Evolutionary conservation across 1,139 yeast genomes (phyloP).

Genomic region (Kazachstania sp.): DNA sequence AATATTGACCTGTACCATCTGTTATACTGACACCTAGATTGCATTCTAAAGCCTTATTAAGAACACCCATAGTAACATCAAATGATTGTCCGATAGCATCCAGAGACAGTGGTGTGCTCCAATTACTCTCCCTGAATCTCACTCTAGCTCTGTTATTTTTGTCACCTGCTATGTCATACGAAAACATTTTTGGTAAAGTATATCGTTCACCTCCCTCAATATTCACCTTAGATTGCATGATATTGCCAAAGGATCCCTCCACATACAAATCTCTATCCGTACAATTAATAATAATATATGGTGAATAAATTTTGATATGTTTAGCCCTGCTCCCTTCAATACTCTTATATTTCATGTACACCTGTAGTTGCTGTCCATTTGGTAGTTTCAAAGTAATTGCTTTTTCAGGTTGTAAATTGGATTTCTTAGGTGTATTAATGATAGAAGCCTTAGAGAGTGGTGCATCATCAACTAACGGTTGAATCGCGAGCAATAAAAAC

Average conservation of each 20-base stretch:
- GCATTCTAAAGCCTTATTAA: slow-evolving; percentile 55
- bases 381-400: slow-evolving; percentile 41
- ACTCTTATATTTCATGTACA: slow-evolving; percentile 56
- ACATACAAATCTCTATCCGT: slow-evolving; percentile 65
- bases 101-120: slow-evolving; percentile 72
- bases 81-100: slow-evolving; percentile 83
- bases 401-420: slow-evolving; percentile 51
- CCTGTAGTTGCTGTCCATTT: slow-evolving; percentile 59
- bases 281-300: slow-evolving; percentile 74
- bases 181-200: slow-evolving; percentile 69
- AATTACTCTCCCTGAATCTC: slow-evolving; percentile 59
- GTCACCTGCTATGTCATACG: slow-evolving; percentile 56
- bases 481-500: slow-evolving; percentile 55
- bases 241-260: slow-evolving; percentile 54
- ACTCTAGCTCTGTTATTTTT: slow-evolving; percentile 63
- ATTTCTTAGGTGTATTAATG: slow-evolving; percentile 50
- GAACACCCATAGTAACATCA: slow-evolving; percentile 54
- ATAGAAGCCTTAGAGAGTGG: slow-evolving; percentile 73
- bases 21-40: slow-evolving; percentile 65
- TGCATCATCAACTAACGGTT: slow-evolving; percentile 58
- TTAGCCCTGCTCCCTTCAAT: slow-evolving; percentile 43
- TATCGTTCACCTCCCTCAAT: slow-evolving; percentile 27
- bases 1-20: slow-evolving; percentile 86
- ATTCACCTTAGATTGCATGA: slow-evolving; percentile 32
- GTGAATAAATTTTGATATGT: slow-evolving; percentile 65